Percentiles rank a stretch among this genome's conserved stretches.
Evolutionary conservation across 2,329 filamentous ascomycete species (phyloP).

Genomic region (Pseudogymnoascus sp.): DNA sequence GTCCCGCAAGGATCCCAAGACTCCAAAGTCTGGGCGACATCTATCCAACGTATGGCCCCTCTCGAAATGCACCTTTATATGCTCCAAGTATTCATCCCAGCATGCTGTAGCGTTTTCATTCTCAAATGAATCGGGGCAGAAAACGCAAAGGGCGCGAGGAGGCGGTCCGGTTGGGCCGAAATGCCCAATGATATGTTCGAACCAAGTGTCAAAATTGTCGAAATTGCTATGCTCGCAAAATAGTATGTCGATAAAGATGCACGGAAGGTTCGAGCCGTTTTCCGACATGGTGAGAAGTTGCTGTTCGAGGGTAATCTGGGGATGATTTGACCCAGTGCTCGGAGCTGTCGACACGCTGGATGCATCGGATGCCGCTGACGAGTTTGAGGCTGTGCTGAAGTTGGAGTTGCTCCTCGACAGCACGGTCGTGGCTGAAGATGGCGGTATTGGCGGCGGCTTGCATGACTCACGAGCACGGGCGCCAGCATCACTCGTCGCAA

Average conservation of each 20-base stretch:
- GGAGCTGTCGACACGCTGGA: neutral
- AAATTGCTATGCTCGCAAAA: neutral
- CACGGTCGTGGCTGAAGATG: neutral
- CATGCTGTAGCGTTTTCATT: slow-evolving; percentile 12
- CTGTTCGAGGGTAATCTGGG: neutral
- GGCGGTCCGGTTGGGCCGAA: slow-evolving; percentile 30
- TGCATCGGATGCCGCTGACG: neutral
- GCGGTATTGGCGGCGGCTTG: neutral
- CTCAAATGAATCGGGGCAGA: slow-evolving; percentile 33
- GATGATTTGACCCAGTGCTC: neutral
- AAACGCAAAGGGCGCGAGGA: slow-evolving; percentile 38
- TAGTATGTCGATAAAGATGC: slow-evolving; percentile 18
- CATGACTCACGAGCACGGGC: neutral
- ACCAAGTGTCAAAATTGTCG: slow-evolving; percentile 36
- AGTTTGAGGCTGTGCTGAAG: neutral
- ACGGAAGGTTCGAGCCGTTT: slow-evolving; percentile 13
- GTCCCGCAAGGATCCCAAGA: slow-evolving; percentile 32
- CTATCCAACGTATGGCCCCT: slow-evolving; percentile 18
- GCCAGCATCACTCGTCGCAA: neutral
- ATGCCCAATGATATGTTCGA: slow-evolving; percentile 32
- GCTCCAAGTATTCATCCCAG: slow-evolving; percentile 36
- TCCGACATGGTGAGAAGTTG: neutral
- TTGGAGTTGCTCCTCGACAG: neutral
- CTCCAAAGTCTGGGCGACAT: slow-evolving; percentile 33
- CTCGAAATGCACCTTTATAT: slow-evolving; percentile 38